Conservation (phyloP, 495 filamentous ascomycete species). For the Lindgomyces ingoldianus region DNA sequence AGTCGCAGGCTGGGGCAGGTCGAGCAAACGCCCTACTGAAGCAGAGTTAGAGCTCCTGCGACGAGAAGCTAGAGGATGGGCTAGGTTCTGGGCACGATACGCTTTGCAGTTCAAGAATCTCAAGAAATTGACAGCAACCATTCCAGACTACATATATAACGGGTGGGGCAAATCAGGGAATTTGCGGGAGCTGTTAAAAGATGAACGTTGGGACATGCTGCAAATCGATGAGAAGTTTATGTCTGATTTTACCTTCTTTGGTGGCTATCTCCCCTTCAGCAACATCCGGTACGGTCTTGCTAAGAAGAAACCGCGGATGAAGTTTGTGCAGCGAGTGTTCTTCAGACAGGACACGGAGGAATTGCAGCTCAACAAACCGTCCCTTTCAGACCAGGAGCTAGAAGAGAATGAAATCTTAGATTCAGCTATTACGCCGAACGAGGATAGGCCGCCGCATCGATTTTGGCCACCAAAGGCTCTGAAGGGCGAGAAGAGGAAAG, state of each 20-base stretch:
- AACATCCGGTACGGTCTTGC: slow-evolving; percentile 5
- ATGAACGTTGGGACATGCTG: slow-evolving; percentile 27
- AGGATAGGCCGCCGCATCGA: slow-evolving; percentile 1
- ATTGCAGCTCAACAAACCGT: background rate
- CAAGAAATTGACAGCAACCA: slow-evolving; percentile 25
- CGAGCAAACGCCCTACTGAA: slow-evolving; percentile 10
- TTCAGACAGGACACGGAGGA: slow-evolving; percentile 16
- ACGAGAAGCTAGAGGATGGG: slow-evolving; percentile 31
- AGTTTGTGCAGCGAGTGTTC: slow-evolving; percentile 34
- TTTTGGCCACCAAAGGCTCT: slow-evolving; percentile 14
- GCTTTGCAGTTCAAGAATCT: slow-evolving; percentile 28
- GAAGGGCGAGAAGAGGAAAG: slow-evolving; percentile 21
- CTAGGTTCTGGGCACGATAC: slow-evolving; percentile 32
- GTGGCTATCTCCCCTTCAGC: slow-evolving; percentile 3
- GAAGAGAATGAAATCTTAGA: slow-evolving; percentile 21
- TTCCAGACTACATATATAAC: slow-evolving; percentile 29
- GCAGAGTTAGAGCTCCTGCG: slow-evolving; percentile 15
- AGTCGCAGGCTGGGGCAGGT: slow-evolving; percentile 19
- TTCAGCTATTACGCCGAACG: slow-evolving; percentile 1
- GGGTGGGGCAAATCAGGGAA: slow-evolving; percentile 23
- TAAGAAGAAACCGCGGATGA: slow-evolving; percentile 23
- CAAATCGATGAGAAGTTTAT: slow-evolving; percentile 15
- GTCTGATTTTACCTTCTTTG: slow-evolving; percentile 1
- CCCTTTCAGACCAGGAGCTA: slow-evolving; percentile 14
- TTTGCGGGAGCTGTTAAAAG: slow-evolving; percentile 5